Percentiles rank a stretch among this genome's conserved stretches.
Conservation (phyloP, 1,284 basidiomycete genomes). For the Boletus sp. region DNA sequence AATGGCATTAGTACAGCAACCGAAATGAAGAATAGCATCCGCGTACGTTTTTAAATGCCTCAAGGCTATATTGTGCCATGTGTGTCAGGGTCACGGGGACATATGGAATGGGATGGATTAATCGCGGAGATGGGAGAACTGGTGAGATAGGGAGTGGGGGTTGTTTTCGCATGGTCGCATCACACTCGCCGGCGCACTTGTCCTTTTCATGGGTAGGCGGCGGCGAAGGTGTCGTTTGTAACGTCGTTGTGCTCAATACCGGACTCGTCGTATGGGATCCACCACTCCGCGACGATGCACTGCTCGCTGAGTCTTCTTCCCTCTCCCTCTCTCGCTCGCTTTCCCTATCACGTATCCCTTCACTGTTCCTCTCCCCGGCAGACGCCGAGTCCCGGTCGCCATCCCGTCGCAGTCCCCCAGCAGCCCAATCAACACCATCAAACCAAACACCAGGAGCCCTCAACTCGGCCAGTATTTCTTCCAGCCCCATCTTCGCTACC, state of each 20-base stretch:
- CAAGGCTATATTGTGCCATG: slow-evolving; percentile 62
- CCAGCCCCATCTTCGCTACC: slow-evolving; percentile 56
- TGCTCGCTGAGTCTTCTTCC: slow-evolving; percentile 47
- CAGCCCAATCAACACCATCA: slow-evolving; percentile 65
- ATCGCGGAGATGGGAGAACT: slow-evolving; percentile 56
- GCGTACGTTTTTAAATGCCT: slow-evolving; percentile 61
- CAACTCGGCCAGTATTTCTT: slow-evolving; percentile 61
- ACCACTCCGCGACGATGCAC: slow-evolving; percentile 49
- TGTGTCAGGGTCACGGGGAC: slow-evolving; percentile 63
- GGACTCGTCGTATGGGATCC: slow-evolving; percentile 69
- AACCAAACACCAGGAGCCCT: slow-evolving; percentile 65
- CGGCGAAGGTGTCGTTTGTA: slow-evolving; percentile 75
- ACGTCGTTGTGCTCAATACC: slow-evolving; percentile 70
- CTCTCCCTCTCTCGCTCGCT: slow-evolving; percentile 36
- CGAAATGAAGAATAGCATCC: slow-evolving; percentile 7
- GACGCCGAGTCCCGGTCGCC: slow-evolving; percentile 14
- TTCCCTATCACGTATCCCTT: slow-evolving; percentile 34
- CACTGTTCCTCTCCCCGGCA: slow-evolving; percentile 39
- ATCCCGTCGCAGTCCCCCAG: slow-evolving; percentile 24
- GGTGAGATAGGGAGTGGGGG: slow-evolving; percentile 51
- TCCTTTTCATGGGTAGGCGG: slow-evolving; percentile 50
- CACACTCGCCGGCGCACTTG: slow-evolving; percentile 19
- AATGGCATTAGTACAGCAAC: slow-evolving; percentile 8
- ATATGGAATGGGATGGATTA: slow-evolving; percentile 67
- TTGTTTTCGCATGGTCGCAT: slow-evolving; percentile 16